Percentiles rank a stretch among this genome's conserved stretches.
Conservation (phyloP, 129 eudicot genomes). For the Flaveria ramosissima region DNA sequence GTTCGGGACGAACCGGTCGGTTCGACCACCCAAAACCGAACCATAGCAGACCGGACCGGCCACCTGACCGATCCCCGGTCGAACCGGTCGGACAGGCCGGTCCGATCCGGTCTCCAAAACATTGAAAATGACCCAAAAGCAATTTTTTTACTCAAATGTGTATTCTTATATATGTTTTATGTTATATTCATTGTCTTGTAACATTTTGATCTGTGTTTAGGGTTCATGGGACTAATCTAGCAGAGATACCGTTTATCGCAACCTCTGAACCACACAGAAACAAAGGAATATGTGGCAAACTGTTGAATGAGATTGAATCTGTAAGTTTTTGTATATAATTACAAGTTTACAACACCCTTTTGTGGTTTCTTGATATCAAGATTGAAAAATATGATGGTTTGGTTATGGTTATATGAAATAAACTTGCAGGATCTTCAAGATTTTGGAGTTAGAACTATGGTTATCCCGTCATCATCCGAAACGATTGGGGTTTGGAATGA, state of each 20-base stretch:
- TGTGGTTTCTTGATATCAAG: background rate
- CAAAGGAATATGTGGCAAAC: conserved; percentile 56
- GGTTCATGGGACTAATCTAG: conserved; percentile 59
- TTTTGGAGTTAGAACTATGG: conserved; percentile 46
- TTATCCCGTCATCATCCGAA: conserved; percentile 57
- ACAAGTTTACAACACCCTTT: background rate
- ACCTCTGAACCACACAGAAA: conserved; percentile 49
- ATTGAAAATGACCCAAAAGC: no score
- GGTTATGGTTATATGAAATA: background rate
- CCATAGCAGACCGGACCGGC: no score
- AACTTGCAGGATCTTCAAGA: conserved; percentile 52
- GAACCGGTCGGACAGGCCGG: no score
- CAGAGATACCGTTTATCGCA: conserved; percentile 74
- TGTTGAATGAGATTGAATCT: conserved; percentile 49
- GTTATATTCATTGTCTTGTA: no score
- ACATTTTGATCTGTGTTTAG: conserved; percentile 28
- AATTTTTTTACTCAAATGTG: no score
- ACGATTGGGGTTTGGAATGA: conserved; percentile 45
- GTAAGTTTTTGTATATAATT: conserved; percentile 37
- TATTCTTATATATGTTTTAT: no score
- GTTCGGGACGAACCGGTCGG: no score
- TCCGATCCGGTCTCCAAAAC: no score
- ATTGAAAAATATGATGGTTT: background rate
- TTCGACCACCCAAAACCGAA: no score
- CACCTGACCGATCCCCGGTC: no score